Evolutionary conservation across 2,329 filamentous ascomycete genomes (phyloP).

Genomic region (Anthostomella pinea): DNA sequence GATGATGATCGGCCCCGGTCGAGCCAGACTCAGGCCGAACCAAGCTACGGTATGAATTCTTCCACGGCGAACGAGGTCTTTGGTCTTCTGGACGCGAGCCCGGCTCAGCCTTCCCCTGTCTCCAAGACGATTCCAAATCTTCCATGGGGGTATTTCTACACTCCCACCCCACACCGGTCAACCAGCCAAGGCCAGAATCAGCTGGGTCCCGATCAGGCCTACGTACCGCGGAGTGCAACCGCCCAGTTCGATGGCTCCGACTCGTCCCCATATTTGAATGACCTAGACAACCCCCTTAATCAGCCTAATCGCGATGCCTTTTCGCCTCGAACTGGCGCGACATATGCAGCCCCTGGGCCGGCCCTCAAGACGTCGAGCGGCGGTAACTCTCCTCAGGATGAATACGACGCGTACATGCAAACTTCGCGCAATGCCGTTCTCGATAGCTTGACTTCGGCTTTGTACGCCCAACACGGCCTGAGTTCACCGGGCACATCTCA

Average conservation of each 20-base stretch:
- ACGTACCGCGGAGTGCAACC: slow-evolving; percentile 24
- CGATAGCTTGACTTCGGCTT: slow-evolving; percentile 23
- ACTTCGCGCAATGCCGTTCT: slow-evolving; percentile 26
- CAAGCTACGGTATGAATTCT: slow-evolving; percentile 56
- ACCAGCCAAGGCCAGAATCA: slow-evolving; percentile 21
- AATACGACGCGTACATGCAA: slow-evolving; percentile 7
- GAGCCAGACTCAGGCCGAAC: slow-evolving; percentile 35
- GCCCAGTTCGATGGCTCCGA: slow-evolving; percentile 19
- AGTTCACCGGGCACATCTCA: slow-evolving; percentile 1
- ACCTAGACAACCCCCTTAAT: slow-evolving; percentile 12
- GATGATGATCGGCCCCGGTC: slow-evolving; percentile 25
- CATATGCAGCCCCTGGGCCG: slow-evolving; percentile 4
- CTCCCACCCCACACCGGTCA: slow-evolving; percentile 24
- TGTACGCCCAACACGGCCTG: slow-evolving; percentile 28
- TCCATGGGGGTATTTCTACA: slow-evolving; percentile 51
- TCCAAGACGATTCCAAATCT: slow-evolving; percentile 40
- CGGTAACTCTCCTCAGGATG: slow-evolving; percentile 10
- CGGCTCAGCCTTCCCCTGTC: slow-evolving; percentile 32
- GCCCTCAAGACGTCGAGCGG: slow-evolving; percentile 4
- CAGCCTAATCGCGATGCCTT: slow-evolving; percentile 7
- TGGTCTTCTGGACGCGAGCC: slow-evolving; percentile 36
- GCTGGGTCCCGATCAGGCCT: slow-evolving; percentile 14
- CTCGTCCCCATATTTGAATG: slow-evolving; percentile 23
- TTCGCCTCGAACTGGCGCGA: slow-evolving; percentile 2
- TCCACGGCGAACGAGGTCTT: slow-evolving; percentile 50